Base-by-base conservation (phyloP, 805 yeast species). In the Wickerhamomyces rabaulensis region DNA sequence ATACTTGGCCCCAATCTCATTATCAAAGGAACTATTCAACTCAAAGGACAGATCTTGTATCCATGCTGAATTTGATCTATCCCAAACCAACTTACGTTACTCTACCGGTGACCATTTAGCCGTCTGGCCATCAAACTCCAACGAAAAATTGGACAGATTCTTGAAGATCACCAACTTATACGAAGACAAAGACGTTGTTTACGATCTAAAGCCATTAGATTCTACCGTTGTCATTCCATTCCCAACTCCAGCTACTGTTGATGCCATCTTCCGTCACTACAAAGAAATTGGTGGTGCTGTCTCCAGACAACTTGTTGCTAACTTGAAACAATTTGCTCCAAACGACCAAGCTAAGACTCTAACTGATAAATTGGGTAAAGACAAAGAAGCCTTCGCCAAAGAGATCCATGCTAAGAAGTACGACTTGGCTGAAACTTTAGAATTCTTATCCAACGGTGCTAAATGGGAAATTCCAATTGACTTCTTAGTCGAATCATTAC, bases 91-190 rank as follows among this genome's bases (percentile, higher is more conserved):
- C 58, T 71, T 94, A 60, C 81, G 84, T 57, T 92, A 92, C 67
- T 74, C 92, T 41, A 92, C 99, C 4, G 99, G 99, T 66, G 99
- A 92, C 64, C 98, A 92, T 68, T 68, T 94, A 52, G 98, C 96
- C 15, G 72, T 94, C 47, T 88, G 97, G 95, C 94, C 97, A 31
- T 87, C 94, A 21, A 92, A 92, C 67, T 73, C 95, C 2, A 73
- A 83, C 60, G 88, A 82, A 63, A 80, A 86, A 57, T 83, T 90
- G 29, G 74, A 70, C n/a, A 71, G 74, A 39, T 85, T 94, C 56
- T 68, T 85, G 49, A 55, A 68, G 40, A 81, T 86, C 6, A 79
- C 92, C 45, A 83, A 78, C 29, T 73, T 91, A 48, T 57, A 65
- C 13, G 72, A 63, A 27, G 79, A 78, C 57, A 70, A 73, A 48